Base-by-base conservation (phyloP, 768 basidiomycete genomes). In the Rhodotorula kratochvilovae region DNA sequence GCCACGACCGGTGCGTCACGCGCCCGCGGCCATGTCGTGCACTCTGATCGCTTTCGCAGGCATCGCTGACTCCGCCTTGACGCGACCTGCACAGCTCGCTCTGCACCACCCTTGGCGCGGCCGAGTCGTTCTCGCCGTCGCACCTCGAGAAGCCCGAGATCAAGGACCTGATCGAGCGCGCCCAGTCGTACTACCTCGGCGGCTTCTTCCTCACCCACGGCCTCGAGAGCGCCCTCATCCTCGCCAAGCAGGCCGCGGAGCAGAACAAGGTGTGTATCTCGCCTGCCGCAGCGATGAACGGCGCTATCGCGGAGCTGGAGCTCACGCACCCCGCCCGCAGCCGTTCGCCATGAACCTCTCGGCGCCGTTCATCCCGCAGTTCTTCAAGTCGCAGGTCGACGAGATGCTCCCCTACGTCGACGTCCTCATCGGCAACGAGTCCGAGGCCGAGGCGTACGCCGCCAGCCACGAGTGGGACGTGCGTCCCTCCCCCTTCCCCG, bases 201-300 rank as follows among this genome's bases (percentile, higher is more conserved):
- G 95, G 95, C 15, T 99, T 89, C 84, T 97, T 99, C 87, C 85
- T 98, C 69, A 95, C 95, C 27, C 95, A 99, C 79, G 95, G 96
- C 56, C 79, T 85, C 67, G 86, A 87, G 66, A 84, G 86, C 66
- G 87, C 87, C 60, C 81, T 91, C 50, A 84, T 88, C 77, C 82
- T 98, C 71, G 87, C 89, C 81, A 87, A 89, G 80, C 87, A 89
- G 73, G 89, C 91, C 8, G 86, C 90, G 16, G 84, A 82, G 48
- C 85, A 85, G 27, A 86, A 87, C 76, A 97, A 96, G 86, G 91
- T 88, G 65, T 23, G 81, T 76, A 27, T 36, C 11, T 43, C 25
- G 5, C 51, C 17, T 10, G 3, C 25, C 39, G 39, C 39, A 39
- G 39, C 39, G 39, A 6, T 39, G 39, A n/a, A n/a, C n/a, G n/a